Evolutionary conservation across 805 yeast species (phyloP).

Genomic region (Lipomyces yamadae): DNA sequence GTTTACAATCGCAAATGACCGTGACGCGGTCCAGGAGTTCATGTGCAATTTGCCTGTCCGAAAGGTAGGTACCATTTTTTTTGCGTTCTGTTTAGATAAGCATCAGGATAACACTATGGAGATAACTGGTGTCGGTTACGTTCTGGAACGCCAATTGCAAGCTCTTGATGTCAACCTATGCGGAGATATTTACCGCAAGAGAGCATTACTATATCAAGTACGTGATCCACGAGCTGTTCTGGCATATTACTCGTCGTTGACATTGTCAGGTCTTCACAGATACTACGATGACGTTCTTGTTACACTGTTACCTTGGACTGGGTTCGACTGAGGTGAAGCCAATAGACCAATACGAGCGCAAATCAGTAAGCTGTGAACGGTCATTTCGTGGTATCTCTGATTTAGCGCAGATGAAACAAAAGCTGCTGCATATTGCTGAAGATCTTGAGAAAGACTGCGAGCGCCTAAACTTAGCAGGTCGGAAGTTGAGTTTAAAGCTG

Average conservation of each 20-base stretch:
- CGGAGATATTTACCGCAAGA: constrained; percentile 33
- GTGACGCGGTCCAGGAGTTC: constrained; percentile 35
- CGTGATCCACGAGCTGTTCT: neutral
- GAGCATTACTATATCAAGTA: constrained; percentile 21
- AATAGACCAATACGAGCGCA: constrained; percentile 36
- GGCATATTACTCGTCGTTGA: neutral
- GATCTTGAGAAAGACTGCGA: constrained; percentile 36
- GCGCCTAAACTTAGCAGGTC: constrained; percentile 33
- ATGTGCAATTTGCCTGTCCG: constrained; percentile 37
- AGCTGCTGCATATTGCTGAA: constrained; percentile 29
- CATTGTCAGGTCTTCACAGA: constrained; percentile 25
- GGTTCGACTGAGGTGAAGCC: constrained; percentile 39
- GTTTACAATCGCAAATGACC: constrained; percentile 24
- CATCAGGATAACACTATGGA: neutral
- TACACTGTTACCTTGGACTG: constrained; percentile 38
- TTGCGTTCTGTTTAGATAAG: too few relatives aligned
- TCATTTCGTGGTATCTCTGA: constrained; percentile 35
- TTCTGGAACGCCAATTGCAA: constrained; percentile 39
- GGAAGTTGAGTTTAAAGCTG: constrained; percentile 36
- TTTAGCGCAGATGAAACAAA: constrained; percentile 20
- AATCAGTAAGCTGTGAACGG: constrained; percentile 39
- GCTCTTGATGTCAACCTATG: constrained; percentile 37
- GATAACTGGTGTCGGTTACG: constrained; percentile 41
- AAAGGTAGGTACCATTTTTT: constrained; percentile 22
- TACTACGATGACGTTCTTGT: constrained; percentile 27